Evolutionary conservation across 768 basidiomycete species (phyloP).

Genomic region (Epithele typhae): DNA sequence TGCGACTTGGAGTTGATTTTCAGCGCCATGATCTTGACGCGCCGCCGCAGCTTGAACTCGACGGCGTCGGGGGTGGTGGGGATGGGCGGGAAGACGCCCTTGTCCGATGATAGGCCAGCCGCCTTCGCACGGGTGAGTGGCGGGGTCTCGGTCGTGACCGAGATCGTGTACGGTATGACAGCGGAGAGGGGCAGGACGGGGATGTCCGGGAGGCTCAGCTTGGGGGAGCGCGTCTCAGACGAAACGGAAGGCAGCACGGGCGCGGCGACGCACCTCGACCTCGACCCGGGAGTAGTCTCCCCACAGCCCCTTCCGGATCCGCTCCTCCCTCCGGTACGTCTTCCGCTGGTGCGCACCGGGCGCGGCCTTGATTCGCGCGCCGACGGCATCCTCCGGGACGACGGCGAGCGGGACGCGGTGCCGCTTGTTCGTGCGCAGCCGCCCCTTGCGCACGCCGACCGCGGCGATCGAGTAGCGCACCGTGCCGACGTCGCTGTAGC

Average conservation of each 20-base stretch:
- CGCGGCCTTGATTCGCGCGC: background rate
- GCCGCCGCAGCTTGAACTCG: slow-evolving; percentile 9
- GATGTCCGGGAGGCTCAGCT: slow-evolving; percentile 11
- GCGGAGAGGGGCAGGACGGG: slow-evolving; percentile 6
- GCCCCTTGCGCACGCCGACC: slow-evolving; percentile 11
- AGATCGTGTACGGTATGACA: slow-evolving; percentile 12
- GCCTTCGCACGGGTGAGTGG: slow-evolving; percentile 3
- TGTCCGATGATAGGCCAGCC: background rate
- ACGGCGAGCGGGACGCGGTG: slow-evolving; percentile 7
- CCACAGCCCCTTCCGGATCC: slow-evolving; percentile 17
- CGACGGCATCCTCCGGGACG: slow-evolving; percentile 3
- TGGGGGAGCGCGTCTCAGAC: background rate
- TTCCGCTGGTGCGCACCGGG: slow-evolving; percentile 2
- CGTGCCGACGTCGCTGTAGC: background rate
- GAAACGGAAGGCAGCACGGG: no score
- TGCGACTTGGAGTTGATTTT: background rate
- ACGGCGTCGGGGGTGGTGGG: slow-evolving; percentile 1
- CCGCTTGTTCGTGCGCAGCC: background rate
- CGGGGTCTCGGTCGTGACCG: slow-evolving; percentile 5
- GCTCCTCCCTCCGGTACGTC: background rate
- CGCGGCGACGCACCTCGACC: slow-evolving; percentile 6
- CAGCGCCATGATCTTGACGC: slow-evolving; percentile 1
- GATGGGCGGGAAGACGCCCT: slow-evolving; percentile 6
- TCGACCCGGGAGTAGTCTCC: slow-evolving; percentile 12
- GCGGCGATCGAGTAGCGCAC: slow-evolving; percentile 11